These are phyloP conservation scores for Suaeda aralocaspica DNA, from an alignment of 148 eudicot species.

Conservation along the genomic window DNA sequence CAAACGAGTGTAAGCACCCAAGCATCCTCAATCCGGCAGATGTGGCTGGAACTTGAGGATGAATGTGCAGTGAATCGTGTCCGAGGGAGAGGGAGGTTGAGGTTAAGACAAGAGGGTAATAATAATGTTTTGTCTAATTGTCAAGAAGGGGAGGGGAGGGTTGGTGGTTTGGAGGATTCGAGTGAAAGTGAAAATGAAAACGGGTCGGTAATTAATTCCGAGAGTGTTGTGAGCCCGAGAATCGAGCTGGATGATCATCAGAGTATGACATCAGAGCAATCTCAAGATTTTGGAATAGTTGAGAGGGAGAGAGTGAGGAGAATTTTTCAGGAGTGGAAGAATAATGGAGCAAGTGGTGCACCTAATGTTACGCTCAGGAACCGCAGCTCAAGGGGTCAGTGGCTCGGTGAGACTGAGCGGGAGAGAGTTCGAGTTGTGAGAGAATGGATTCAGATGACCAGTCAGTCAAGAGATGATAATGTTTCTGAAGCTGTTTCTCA, in stretches of 20 bases:
- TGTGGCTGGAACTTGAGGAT: conserved; percentile 85
- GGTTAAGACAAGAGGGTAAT: conserved; percentile 26
- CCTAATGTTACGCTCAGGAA: conserved; percentile 32
- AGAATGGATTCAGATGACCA: conserved; percentile 55
- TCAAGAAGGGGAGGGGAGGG: conserved; percentile 30
- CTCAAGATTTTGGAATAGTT: conserved; percentile 53
- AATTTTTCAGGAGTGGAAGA: conserved; percentile 67
- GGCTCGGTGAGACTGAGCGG: conserved; percentile 48
- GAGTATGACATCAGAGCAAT: conserved; percentile 56
- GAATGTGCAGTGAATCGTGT: conserved; percentile 48
- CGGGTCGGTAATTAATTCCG: conserved; percentile 32
- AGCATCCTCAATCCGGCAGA: conserved; percentile 62
- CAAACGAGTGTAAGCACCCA: conserved; percentile 46
- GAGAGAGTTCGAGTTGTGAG: conserved; percentile 62
- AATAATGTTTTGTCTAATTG: conserved; percentile 30
- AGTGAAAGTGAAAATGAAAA: conserved; percentile 40
- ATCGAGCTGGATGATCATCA: conserved; percentile 48
- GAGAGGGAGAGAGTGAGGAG: conserved; percentile 69
- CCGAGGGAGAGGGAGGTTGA: conserved; percentile 27
- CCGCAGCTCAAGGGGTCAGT: conserved; percentile 41
- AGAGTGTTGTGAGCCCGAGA: conserved; percentile 23
- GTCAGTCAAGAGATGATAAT: conserved; percentile 52
- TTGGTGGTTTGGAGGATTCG: conserved; percentile 31
- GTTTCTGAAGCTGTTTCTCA: conserved; percentile 47
- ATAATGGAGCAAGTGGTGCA: conserved; percentile 36